phyloP scores from a whole-genome alignment of 2,329 filamentous ascomycete species.

The Shiraia sp. region DNA sequence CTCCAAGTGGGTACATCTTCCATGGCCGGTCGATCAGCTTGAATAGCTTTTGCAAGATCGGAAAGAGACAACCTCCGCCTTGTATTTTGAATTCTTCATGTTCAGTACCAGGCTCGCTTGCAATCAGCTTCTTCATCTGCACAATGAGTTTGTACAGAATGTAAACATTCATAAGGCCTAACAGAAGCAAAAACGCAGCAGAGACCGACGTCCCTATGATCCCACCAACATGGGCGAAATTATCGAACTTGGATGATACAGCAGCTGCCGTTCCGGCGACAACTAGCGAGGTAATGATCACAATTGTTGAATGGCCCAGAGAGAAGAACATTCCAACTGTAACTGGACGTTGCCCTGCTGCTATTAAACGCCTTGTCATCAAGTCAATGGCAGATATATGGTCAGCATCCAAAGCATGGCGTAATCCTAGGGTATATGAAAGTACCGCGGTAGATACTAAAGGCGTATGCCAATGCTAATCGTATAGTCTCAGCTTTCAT shows the following conservation, averaged over 20 bases:
- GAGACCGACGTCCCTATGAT: slow-evolving; percentile 90
- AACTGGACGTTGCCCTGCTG: slow-evolving; percentile 80
- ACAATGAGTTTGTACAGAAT: slow-evolving; percentile 79
- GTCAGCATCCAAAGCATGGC: slow-evolving; percentile 97
- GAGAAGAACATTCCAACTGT: slow-evolving; percentile 95
- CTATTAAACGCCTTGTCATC: slow-evolving; percentile 87
- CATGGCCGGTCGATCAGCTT: slow-evolving; percentile 73
- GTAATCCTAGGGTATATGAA: slow-evolving; percentile 84
- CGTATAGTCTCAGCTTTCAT: not conserved
- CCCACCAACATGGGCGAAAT: slow-evolving; percentile 77
- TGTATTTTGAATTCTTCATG: slow-evolving; percentile 68
- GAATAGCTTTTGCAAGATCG: slow-evolving; percentile 75
- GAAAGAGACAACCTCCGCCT: slow-evolving; percentile 74
- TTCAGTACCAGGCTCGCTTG: slow-evolving; percentile 50
- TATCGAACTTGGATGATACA: slow-evolving; percentile 77
- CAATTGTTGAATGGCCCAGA: slow-evolving; percentile 90
- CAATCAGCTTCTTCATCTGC: slow-evolving; percentile 67
- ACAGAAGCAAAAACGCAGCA: slow-evolving; percentile 77
- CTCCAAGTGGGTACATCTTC: slow-evolving; percentile 94
- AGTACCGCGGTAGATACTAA: slow-evolving; percentile 81
- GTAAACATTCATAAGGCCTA: slow-evolving; percentile 83
- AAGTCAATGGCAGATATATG: slow-evolving; percentile 92
- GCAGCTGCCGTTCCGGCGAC: slow-evolving; percentile 90
- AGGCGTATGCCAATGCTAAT: slow-evolving; percentile 48
- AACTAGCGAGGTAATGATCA: slow-evolving; percentile 85